Evolutionary conservation across 257 asterid genomes (phyloP), one percentile per base, ranked within the genome.

Genomic region (Solanum boliviense): DNA sequence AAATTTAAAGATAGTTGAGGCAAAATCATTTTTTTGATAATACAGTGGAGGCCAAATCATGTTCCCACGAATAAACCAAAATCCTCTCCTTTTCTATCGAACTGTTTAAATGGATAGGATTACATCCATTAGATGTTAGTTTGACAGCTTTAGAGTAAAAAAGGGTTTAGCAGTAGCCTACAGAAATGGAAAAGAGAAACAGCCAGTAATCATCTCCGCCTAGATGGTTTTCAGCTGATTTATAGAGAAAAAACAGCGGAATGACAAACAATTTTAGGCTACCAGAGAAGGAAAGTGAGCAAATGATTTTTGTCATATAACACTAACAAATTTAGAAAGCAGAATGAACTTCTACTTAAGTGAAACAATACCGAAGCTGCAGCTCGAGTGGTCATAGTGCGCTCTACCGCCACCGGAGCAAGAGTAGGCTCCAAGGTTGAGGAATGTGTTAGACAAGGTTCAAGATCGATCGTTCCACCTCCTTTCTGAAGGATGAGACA

Each of bases 371-470:
- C 99, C 98, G 96, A 95, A 91, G 99, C 98, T 86, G 99, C 99
- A 34, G 99, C 99, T 90, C 98, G 92, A 21, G 98, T 96, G 87
- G 99, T 97, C 98, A 97, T 97, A 83, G 98, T 97, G 90, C 98
- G 98, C 93, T 97, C 99, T 82, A 91, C 98, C 86, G 98, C 95
- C 84, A 95, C 99, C 13, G 99, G 99, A 89, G 99, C 99, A 86
- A 96, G 94, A 82, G 99, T 97, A 91, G 99, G 99, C 93, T 97
- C 99, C 95, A 97, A 90, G 41, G 98, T 94, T 86, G 98, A 95
- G 84, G 98, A 95, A 91, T 97, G 99, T 78, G 98, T 93, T 71
- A 94, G 98, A 89, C 99, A 95, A 71, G 99, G 98, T 91, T 97
- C 95, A 73, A 97, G 96, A 88, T 95, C 98, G 89, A 96, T 92